Evolutionary conservation across 225 moss, liverwort and hornwort species (phyloP).

Genomic region (Pseudoscleropodium purum): DNA sequence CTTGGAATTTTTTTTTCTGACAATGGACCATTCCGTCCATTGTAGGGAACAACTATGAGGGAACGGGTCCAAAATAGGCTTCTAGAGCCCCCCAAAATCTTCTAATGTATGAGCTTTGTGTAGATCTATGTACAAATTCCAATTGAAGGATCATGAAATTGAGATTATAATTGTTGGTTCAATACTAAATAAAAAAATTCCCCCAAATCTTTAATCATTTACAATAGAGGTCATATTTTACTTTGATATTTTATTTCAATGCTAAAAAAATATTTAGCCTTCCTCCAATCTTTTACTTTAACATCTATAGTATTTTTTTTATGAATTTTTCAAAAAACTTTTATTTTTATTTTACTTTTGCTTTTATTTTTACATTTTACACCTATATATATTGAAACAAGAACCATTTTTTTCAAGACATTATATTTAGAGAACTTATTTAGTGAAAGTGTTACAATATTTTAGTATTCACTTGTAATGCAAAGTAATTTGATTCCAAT

Average conservation of each 20-base stretch:
- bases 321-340: no score
- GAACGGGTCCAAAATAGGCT: no score
- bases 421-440: background rate
- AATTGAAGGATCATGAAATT: background rate
- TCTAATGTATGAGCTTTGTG: no score
- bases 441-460: background rate
- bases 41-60: no score
- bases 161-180: background rate
- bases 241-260: background rate
- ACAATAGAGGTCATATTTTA: background rate
- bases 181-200: no score
- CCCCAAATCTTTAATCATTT: background rate
- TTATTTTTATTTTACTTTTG: background rate
- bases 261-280: background rate
- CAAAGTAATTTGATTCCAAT: background rate
- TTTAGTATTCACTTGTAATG: background rate
- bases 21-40: no score
- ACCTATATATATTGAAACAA: background rate
- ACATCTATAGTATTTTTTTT: rapidly evolving
- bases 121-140: background rate
- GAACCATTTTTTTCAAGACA: background rate
- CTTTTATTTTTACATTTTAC: background rate
- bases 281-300: background rate
- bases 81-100: no score
- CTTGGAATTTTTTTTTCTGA: no score